Evolutionary conservation across 108 stramenopile genomes (phyloP).

Genomic region (Stephanodiscus minutulus): DNA sequence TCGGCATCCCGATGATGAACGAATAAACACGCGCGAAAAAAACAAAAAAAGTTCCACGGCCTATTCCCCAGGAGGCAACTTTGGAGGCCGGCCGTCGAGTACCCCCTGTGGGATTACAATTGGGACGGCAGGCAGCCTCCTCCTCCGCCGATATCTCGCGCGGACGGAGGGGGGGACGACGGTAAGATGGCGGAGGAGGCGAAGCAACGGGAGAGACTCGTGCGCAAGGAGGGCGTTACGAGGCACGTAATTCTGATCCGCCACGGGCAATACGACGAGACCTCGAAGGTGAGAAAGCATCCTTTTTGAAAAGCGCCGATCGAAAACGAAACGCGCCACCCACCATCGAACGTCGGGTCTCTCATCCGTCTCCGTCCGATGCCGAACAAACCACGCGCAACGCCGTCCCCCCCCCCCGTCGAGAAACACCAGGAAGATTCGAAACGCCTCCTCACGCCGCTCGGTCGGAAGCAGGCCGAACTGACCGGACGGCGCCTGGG

Average conservation of each 20-base stretch:
- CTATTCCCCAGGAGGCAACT: slow-evolving; percentile 82
- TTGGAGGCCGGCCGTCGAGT: slow-evolving; percentile 73
- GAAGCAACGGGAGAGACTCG: slow-evolving; percentile 38
- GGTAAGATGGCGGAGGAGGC: slow-evolving; percentile 31
- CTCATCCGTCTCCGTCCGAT: no score
- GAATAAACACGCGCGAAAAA: no score
- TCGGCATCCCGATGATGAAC: no score
- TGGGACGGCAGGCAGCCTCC: slow-evolving; percentile 73
- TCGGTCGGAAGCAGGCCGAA: slow-evolving; percentile 87
- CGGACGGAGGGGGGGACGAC: slow-evolving; percentile 24
- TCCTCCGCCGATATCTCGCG: slow-evolving; percentile 8
- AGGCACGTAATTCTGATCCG: slow-evolving; percentile 86
- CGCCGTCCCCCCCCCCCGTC: no score
- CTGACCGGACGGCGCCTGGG: slow-evolving; percentile 77
- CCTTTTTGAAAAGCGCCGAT: no score
- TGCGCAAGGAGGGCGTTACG: slow-evolving; percentile 78
- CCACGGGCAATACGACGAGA: slow-evolving; percentile 93
- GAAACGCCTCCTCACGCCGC: slow-evolving; percentile 75
- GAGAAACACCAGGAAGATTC: slow-evolving; percentile 80
- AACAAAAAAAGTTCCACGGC: slow-evolving; percentile 42
- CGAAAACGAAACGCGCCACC: no score
- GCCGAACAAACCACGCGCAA: no score
- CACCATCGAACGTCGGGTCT: no score
- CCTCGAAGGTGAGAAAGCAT: slow-evolving; percentile 45
- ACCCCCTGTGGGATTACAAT: slow-evolving; percentile 83